phyloP scores from a whole-genome alignment of 208 protist species.

The Leishmania braziliensis region DNA sequence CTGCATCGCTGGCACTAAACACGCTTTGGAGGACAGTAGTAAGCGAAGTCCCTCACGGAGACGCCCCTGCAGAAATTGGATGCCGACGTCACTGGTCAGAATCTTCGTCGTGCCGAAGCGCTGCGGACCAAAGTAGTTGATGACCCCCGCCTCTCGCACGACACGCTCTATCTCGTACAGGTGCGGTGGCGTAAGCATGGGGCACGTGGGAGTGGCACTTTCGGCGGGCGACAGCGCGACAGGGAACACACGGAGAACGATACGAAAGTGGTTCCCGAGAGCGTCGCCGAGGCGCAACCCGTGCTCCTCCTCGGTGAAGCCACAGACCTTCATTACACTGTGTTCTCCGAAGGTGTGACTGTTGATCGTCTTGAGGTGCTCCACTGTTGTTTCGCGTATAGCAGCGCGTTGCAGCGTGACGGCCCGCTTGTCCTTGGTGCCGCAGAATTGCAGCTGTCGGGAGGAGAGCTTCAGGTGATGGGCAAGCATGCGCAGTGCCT shows the following conservation, averaged over 20 bases:
- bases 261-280: slow-evolving; percentile 92
- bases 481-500: slow-evolving; percentile 75
- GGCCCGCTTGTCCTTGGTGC: slow-evolving; percentile 96
- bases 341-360: slow-evolving; percentile 47
- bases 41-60: slow-evolving; percentile 70
- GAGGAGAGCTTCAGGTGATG: slow-evolving; percentile 51
- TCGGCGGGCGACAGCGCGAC: neutral
- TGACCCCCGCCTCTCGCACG: slow-evolving; percentile 71
- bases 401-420: slow-evolving; percentile 93
- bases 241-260: slow-evolving; percentile 82
- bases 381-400: slow-evolving; percentile 63
- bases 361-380: slow-evolving; percentile 70
- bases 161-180: slow-evolving; percentile 29
- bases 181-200: slow-evolving; percentile 1
- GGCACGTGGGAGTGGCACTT: neutral
- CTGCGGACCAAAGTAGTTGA: slow-evolving; percentile 97
- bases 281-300: slow-evolving; percentile 88
- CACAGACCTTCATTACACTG: slow-evolving; percentile 75
- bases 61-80: slow-evolving; percentile 73
- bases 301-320: slow-evolving; percentile 58
- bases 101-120: slow-evolving; percentile 93
- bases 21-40: slow-evolving; percentile 71
- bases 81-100: slow-evolving; percentile 91
- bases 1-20: slow-evolving; percentile 58
- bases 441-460: slow-evolving; percentile 89